phyloP scores from a whole-genome alignment of 148 eudicot genomes.

The Vaccinium macrocarpon region DNA sequence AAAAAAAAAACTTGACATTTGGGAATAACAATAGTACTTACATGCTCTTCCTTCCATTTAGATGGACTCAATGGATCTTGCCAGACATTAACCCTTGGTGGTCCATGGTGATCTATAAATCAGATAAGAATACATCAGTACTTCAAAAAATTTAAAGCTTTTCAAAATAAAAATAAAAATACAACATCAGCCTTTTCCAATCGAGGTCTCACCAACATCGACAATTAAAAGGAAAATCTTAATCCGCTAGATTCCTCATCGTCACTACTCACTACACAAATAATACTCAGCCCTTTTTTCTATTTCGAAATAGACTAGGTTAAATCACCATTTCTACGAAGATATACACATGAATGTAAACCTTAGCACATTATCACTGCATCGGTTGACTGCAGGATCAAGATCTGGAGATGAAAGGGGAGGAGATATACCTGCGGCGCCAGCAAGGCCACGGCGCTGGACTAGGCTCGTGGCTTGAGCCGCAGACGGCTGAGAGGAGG shows the following conservation, averaged over 20 bases:
- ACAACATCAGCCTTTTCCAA: neutral
- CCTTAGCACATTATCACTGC: neutral
- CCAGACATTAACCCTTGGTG: constrained; percentile 65
- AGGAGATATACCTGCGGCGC: constrained; percentile 23
- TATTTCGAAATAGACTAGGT: neutral
- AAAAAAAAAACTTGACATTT: neutral
- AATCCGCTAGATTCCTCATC: neutral
- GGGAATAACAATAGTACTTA: constrained; percentile 35
- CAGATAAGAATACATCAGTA: constrained; percentile 11
- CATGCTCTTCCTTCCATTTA: constrained; percentile 92
- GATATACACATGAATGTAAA: neutral
- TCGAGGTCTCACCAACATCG: neutral
- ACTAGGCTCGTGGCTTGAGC: constrained; percentile 35
- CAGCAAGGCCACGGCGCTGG: constrained; percentile 71
- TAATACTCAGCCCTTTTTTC: neutral
- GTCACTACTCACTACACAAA: neutral
- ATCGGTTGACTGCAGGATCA: neutral
- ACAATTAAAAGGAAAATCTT: neutral
- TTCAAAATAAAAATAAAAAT: too few species aligned
- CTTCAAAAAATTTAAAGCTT: neutral
- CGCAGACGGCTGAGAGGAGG: constrained; percentile 25
- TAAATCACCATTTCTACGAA: neutral
- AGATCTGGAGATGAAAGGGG: neutral
- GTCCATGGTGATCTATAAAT: constrained; percentile 66
- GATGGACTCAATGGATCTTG: constrained; percentile 72